Base-by-base conservation (phyloP, 148 eudicot species). In the Rhododendron griersonianum region DNA sequence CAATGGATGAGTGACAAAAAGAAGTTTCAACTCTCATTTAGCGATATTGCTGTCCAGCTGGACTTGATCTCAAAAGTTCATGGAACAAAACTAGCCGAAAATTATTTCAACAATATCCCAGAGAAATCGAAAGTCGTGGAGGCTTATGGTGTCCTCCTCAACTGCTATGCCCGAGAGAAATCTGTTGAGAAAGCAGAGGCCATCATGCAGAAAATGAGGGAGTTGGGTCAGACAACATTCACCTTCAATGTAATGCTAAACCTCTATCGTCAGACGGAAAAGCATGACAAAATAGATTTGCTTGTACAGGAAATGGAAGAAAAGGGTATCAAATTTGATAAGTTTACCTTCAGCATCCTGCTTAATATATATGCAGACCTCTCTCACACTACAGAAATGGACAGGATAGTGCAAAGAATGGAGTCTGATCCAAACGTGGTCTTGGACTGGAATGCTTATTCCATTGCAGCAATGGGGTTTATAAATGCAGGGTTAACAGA, bases 1-100 rank as follows among this genome's bases (percentile, higher is more conserved):
- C 84, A 89, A 61, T 91, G 94, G 94, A 91, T 91, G 92, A 91
- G 84, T 55, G 91, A 88, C 73, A 91, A 84, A 83, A 71, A 83
- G 86, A 57, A 77, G 28, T 50, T 87, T 81, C 4, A 15, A 9
- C 88, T 83, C 67, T 65, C 85, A 25, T 19, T 86, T 23, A 35
- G 73, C 11, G 91, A 92, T 82, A 55, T 86, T 88, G 92, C 94
- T 76, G 61, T 85, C 15, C 90, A 89, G 82, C 61, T 92, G 81
- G 84, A 88, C 82, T 86, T 92, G 89, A 91, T 91, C 28, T 87
- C 86, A 33, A 91, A 87, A 84, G 88, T 89, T 47, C 86, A 88
- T 87, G 92, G 92, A 41, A 48, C 87, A 30, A 83, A 92, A 86
- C 45, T 69, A 85, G 91, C 87, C 4, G 94, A 89, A 65, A 83